phyloP scores from a whole-genome alignment of 768 basidiomycete genomes.

The Mrakia blollopis region DNA sequence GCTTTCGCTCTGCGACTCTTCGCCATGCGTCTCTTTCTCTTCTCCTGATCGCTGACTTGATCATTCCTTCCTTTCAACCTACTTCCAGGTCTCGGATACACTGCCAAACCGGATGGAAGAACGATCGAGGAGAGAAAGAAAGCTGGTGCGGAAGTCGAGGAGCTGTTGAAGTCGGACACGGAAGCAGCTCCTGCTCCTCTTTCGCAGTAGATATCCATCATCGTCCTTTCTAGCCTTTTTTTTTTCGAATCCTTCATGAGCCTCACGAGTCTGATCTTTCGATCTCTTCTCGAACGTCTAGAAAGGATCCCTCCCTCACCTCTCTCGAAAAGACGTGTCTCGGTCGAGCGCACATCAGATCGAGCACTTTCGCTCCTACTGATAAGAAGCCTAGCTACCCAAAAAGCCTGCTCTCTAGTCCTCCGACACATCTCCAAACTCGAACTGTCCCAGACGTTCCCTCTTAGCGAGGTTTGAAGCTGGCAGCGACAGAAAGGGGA shows the following conservation, averaged over 20 bases:
- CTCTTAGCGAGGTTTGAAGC: slow-evolving; percentile 56
- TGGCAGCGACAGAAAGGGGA: no score
- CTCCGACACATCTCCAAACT: slow-evolving; percentile 86
- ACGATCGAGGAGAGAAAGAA: not conserved
- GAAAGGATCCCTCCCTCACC: no score
- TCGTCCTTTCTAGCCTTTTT: no score
- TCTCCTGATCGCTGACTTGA: not conserved
- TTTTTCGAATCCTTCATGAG: no score
- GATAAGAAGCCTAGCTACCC: not conserved
- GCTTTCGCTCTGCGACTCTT: no score
- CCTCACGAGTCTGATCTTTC: no score
- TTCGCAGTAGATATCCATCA: no score
- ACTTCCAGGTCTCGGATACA: not conserved
- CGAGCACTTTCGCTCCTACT: not conserved
- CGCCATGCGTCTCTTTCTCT: no score
- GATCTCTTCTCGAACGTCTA: no score
- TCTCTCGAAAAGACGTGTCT: no score
- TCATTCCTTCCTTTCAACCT: no score
- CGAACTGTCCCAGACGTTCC: slow-evolving; percentile 75
- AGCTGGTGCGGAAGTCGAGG: not conserved
- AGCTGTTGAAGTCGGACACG: not conserved
- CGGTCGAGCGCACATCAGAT: not conserved
- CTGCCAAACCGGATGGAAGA: not conserved
- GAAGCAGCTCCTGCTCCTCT: not conserved
- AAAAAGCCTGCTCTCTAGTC: slow-evolving; percentile 48